Evolutionary conservation across 1,139 yeast genomes (phyloP).

Genomic region (Fermentozyma sake): DNA sequence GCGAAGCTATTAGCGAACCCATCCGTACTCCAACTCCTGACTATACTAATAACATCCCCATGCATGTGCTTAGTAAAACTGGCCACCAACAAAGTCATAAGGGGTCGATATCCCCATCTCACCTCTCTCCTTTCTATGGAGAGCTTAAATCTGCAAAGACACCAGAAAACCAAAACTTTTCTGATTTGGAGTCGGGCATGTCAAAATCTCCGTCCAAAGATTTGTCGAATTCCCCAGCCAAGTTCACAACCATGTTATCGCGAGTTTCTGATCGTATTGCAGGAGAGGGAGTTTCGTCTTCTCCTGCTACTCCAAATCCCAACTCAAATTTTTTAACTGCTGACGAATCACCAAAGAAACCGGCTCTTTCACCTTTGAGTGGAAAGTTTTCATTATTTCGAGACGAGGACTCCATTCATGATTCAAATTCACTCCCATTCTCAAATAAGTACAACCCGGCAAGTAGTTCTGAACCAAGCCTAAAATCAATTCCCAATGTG

Average conservation of each 20-base stretch:
- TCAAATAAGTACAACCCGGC: not conserved
- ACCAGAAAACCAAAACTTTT: not conserved
- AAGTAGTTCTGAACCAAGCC: not conserved
- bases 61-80: constrained; percentile 5
- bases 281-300: constrained; percentile 23
- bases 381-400: constrained; percentile 9
- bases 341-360: constrained; percentile 1
- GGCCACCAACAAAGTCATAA: no score
- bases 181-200: constrained; percentile 3
- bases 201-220: not conserved
- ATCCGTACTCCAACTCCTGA: constrained; percentile 4
- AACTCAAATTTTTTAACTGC: constrained; percentile 4
- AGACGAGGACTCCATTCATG: constrained; percentile 4
- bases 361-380: constrained; percentile 7
- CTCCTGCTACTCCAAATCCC: constrained; percentile 9
- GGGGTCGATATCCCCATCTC: constrained; percentile 4
- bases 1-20: constrained; percentile 1
- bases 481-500: constrained; percentile 8
- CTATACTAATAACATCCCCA: constrained; percentile 20
- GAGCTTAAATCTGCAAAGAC: not conserved
- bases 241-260: constrained; percentile 26
- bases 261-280: constrained; percentile 42
- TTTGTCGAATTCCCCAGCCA: constrained; percentile 11
- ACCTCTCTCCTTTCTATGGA: constrained; percentile 1
- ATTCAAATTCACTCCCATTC: not conserved